Percentiles rank a stretch among this genome's conserved stretches.
Evolutionary conservation across 305 asterid species (phyloP).

Genomic region (Withania somnifera): DNA sequence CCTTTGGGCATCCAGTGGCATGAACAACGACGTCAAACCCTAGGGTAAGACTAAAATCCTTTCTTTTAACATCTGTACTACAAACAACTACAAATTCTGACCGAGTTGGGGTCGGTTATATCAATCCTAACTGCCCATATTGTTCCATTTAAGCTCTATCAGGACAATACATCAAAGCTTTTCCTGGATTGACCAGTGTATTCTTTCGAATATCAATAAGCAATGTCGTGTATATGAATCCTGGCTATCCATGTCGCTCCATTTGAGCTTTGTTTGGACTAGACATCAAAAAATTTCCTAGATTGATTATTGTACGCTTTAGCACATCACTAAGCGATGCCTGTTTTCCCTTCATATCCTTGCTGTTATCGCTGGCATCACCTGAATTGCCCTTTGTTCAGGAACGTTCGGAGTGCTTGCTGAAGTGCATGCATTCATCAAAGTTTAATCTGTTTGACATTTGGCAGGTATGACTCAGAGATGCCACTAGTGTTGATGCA

Average conservation of each 20-base stretch:
- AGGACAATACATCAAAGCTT: too few relatives aligned
- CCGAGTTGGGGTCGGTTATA: not conserved
- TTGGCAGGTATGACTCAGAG: conserved; percentile 52
- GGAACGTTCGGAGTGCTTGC: too few relatives aligned
- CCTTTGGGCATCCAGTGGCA: conserved; percentile 92
- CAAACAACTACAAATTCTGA: not conserved
- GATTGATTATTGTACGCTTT: not conserved
- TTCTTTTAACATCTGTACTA: not conserved
- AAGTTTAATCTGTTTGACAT: not conserved
- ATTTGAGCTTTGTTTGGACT: not conserved
- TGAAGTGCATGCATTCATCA: too few relatives aligned
- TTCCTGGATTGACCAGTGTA: too few relatives aligned
- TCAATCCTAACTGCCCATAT: not conserved
- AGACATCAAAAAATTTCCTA: too few relatives aligned
- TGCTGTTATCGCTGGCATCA: too few relatives aligned
- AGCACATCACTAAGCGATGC: not conserved
- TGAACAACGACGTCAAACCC: conserved; percentile 50
- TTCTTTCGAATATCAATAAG: too few relatives aligned
- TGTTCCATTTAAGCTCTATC: too few relatives aligned
- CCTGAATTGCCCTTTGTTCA: too few relatives aligned
- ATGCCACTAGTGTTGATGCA: conserved; percentile 52
- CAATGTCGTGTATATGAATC: too few relatives aligned
- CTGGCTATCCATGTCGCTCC: not conserved
- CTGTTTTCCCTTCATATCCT: too few relatives aligned
- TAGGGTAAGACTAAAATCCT: conserved; percentile 70